Evolutionary conservation across 2,329 filamentous ascomycete species (phyloP), one percentile per base, ranked within the genome.

Genomic region (Talaromyces pinophilus): DNA sequence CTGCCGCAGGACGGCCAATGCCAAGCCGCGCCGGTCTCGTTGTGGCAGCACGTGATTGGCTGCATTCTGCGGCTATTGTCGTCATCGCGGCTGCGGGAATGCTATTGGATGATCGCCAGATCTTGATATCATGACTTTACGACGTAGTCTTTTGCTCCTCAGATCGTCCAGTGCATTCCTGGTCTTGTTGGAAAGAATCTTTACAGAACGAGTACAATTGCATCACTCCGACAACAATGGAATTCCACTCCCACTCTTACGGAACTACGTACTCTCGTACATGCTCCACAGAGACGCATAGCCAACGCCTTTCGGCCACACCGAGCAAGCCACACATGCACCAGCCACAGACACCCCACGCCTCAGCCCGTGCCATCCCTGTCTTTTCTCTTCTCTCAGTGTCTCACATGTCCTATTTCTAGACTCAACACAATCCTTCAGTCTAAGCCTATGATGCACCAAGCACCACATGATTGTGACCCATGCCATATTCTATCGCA

Each of bases 91-190:
- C 28, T 30, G 28, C 30, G 30, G 13, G n/a, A 5, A 7, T 38
- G 33, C 19, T 15, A 63, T 63, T 63, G 48, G 61, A 28, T 4
- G 35, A 30, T n/a, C 13, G 22, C 48, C 48, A 63, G 61, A 55
- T 63, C 61, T 63, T 25, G 61, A 63, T 55, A 63, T 63, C 48
- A 63, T 54, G 25, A 52, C 48, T 52, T 25, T 42, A 19, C 19
- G 19, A 19, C 19, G 19, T 19, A 25, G 25, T 3, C 25, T 25
- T 25, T 15, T 15, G 17, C 6, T 42, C 17, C 40, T 42, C 15
- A 42, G 40, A 42, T 42, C 40, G 40, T 42, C 5, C 15, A 42
- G 1, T 5, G 11, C 38, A 15, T 40, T 15, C 38, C 13, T 40
- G 38, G 11, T 38, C 8, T 30, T 30, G 28, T 30, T 30, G 28